Conservation (phyloP, 176 grass and related monocot species). For the Guadua angustifolia region DNA sequence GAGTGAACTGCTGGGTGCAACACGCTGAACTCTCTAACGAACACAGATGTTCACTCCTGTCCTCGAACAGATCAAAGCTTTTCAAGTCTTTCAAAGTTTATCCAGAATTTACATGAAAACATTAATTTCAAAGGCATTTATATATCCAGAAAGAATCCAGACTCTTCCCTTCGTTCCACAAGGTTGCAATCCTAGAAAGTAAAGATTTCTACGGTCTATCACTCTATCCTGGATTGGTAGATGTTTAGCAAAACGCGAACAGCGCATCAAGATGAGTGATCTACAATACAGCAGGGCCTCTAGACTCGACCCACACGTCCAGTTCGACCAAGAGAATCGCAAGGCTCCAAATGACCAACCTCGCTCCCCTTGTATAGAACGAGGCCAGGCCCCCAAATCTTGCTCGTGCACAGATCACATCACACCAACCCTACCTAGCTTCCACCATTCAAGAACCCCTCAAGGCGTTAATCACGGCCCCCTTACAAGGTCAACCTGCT, state of each 20-base stretch:
- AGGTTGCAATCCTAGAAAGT: background rate
- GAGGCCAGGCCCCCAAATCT: background rate
- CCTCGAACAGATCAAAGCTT: background rate
- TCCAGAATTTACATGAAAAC: background rate
- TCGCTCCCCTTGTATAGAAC: background rate
- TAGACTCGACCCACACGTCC: no score
- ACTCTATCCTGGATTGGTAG: background rate
- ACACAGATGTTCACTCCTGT: background rate
- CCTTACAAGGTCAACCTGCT: background rate
- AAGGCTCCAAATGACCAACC: background rate
- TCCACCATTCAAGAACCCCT: constrained; percentile 6
- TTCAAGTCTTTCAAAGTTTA: background rate
- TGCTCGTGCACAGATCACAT: background rate
- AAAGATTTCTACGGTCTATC: background rate
- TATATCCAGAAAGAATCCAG: background rate
- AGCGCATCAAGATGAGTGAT: background rate
- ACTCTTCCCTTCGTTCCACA: background rate
- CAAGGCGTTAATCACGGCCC: background rate
- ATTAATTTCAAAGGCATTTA: background rate
- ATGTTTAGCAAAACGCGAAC: background rate
- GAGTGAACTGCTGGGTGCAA: background rate
- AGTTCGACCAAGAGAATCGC: background rate
- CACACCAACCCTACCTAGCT: background rate
- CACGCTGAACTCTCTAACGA: background rate
- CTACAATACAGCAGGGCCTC: background rate